Conservation (phyloP, 129 eudicot genomes). For the Saussurea involucrata region DNA sequence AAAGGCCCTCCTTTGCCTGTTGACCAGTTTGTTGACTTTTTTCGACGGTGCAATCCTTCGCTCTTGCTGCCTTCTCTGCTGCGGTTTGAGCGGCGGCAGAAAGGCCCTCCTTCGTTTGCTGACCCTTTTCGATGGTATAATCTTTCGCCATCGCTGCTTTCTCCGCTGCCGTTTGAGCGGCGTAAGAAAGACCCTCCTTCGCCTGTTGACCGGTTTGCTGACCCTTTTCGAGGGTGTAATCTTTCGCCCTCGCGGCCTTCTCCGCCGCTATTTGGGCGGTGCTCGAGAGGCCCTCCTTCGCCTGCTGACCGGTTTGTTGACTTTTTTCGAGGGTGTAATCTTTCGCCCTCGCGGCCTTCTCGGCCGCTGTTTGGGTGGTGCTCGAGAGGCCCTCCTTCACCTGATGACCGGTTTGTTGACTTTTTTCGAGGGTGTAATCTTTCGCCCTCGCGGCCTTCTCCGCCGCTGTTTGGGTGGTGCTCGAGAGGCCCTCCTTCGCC, state of each 20-base stretch:
- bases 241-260: constrained; percentile 20
- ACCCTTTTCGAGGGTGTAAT: constrained; percentile 7
- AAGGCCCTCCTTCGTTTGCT: constrained; percentile 9
- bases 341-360: constrained; percentile 9
- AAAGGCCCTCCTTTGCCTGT: constrained; percentile 1
- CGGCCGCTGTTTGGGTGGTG: constrained; percentile 6
- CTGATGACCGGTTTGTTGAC: constrained; percentile 22
- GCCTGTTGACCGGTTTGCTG: constrained; percentile 21
- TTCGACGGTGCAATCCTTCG: constrained; percentile 40
- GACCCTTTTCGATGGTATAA: background rate
- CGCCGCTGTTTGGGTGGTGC: background rate
- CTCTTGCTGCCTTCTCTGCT: constrained; percentile 34
- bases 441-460: constrained; percentile 28
- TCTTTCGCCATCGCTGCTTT: background rate
- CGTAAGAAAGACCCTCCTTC: constrained; percentile 4
- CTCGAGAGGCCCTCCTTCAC: constrained; percentile 27
- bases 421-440: constrained; percentile 24
- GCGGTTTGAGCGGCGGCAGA: background rate
- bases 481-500: constrained; percentile 12
- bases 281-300: background rate
- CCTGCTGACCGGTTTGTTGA: constrained; percentile 14
- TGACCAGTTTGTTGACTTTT: constrained; percentile 18
- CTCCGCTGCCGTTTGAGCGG: constrained; percentile 12
- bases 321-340: background rate
- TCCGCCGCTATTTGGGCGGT: background rate